Percentiles rank a stretch among this genome's conserved stretches.
These are phyloP conservation scores for Ensete glaucum DNA, from an alignment of 176 grass and related monocot species.

Conservation along the genomic window DNA sequence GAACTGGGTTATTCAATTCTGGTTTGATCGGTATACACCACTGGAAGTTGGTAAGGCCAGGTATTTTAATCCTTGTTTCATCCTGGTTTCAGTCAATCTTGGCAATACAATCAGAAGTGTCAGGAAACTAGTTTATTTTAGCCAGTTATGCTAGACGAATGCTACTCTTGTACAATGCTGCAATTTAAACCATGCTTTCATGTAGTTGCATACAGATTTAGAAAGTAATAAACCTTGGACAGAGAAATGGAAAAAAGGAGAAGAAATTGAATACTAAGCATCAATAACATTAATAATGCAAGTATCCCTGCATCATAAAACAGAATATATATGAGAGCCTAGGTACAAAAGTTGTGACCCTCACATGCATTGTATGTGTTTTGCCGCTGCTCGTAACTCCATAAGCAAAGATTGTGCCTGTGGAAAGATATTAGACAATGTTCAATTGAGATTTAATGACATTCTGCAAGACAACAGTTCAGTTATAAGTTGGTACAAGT, in stretches of 20 bases:
- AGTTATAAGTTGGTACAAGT: background rate
- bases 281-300: background rate
- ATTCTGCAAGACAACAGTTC: background rate
- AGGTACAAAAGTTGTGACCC: background rate
- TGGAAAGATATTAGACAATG: constrained; percentile 14
- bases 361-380: constrained; percentile 99
- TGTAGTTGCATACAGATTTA: background rate
- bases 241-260: no score
- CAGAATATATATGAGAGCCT: background rate
- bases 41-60: background rate
- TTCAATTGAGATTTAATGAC: constrained; percentile 17
- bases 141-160: no score
- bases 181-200: background rate
- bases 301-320: background rate
- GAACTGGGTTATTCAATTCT: background rate
- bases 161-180: background rate
- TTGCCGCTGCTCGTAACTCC: constrained; percentile 99
- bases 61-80: background rate
- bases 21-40: background rate
- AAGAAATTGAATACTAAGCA: background rate
- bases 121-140: no score
- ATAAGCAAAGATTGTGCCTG: constrained; percentile 99
- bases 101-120: background rate
- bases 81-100: background rate
- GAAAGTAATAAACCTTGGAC: no score